These are phyloP conservation scores for Trichocomaceae sp. DNA, from an alignment of 2,329 filamentous ascomycete genomes.

Conservation along the genomic window DNA sequence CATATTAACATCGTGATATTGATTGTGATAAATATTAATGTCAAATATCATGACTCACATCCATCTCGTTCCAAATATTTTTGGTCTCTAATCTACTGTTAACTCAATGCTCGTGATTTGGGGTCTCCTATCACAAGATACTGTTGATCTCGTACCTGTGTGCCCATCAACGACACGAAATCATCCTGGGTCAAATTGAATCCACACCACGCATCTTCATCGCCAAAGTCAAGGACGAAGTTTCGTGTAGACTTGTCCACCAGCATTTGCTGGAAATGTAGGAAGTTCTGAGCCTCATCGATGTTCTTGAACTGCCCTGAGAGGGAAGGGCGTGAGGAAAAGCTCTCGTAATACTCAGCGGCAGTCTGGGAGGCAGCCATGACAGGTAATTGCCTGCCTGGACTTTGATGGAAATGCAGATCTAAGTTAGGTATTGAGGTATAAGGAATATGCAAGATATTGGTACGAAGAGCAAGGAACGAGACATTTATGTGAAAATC, in stretches of 20 bases:
- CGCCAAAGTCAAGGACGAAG: conserved; percentile 41
- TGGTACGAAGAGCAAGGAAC: background rate
- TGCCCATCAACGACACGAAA: conserved; percentile 27
- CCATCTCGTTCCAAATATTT: conserved; percentile 57
- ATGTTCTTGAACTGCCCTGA: conserved; percentile 30
- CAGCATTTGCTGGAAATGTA: conserved; percentile 23
- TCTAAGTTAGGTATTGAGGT: background rate
- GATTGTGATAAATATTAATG: background rate
- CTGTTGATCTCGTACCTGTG: conserved; percentile 22
- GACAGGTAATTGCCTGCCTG: background rate
- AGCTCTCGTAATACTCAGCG: conserved; percentile 26
- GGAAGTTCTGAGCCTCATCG: conserved; percentile 30
- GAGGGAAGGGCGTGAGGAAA: background rate
- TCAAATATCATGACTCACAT: conserved; percentile 47
- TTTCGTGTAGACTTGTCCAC: conserved; percentile 28
- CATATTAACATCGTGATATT: conserved; percentile 12
- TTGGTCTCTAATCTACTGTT: conserved; percentile 34
- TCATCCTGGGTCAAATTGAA: conserved; percentile 32
- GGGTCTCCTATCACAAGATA: background rate
- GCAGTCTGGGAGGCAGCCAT: conserved; percentile 14
- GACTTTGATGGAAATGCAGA: background rate
- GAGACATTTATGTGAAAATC: background rate
- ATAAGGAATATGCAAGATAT: background rate
- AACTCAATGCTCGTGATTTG: background rate
- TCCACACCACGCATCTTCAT: conserved; percentile 36